Evolutionary conservation across 1,139 yeast genomes (phyloP).

Genomic region (Williopsis jadinii): DNA sequence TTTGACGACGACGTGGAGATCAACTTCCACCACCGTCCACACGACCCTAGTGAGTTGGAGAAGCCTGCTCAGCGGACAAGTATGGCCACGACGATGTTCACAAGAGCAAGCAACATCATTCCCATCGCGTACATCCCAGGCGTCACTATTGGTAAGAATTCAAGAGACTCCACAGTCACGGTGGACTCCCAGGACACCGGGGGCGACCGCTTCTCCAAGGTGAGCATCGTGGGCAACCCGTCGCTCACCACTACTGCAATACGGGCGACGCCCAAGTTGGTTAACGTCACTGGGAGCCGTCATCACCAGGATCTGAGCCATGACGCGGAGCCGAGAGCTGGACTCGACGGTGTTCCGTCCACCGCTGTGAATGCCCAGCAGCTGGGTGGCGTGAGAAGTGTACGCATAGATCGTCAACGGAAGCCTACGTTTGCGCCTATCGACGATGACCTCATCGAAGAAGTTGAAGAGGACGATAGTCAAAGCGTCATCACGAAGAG

Average conservation of each 20-base stretch:
- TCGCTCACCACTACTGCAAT: conserved; percentile 54
- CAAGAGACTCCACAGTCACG: conserved; percentile 16
- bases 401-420: conserved; percentile 10
- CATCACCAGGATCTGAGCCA: neutral
- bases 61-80: conserved; percentile 28
- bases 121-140: conserved; percentile 97
- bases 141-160: conserved; percentile 46
- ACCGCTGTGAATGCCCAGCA: conserved; percentile 19
- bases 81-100: conserved; percentile 56
- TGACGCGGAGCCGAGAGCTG: conserved; percentile 1
- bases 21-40: conserved; percentile 26
- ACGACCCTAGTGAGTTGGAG: conserved; percentile 17
- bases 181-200: conserved; percentile 13
- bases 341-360: conserved; percentile 12
- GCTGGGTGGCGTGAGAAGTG: conserved; percentile 20
- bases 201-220: conserved; percentile 18
- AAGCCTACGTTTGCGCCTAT: conserved; percentile 4
- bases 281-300: conserved; percentile 36
- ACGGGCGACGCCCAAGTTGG: conserved; percentile 61
- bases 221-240: conserved; percentile 24
- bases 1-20: conserved; percentile 27
- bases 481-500: conserved; percentile 5
- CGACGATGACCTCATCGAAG: conserved; percentile 14
- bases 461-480: conserved; percentile 9
- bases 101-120: conserved; percentile 78